These are phyloP conservation scores for Zymoseptoria passerinii DNA, from an alignment of 2,329 filamentous ascomycete species.

Conservation along the genomic window DNA sequence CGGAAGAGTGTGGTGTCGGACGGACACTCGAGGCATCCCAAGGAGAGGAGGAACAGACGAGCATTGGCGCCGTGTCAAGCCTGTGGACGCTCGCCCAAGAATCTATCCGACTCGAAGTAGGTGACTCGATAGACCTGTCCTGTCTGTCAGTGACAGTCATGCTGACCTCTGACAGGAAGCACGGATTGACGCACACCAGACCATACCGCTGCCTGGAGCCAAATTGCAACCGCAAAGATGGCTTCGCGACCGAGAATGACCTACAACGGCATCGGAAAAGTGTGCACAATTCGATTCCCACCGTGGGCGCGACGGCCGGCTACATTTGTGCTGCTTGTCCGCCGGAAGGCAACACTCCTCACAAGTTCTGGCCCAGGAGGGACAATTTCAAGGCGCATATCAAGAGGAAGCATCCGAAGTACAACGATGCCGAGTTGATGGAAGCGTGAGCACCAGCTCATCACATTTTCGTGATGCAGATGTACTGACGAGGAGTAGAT, in stretches of 20 bases:
- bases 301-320: slow-evolving; percentile 35
- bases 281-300: slow-evolving; percentile 48
- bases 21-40: background rate
- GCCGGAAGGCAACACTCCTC: slow-evolving; percentile 40
- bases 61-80: background rate
- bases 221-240: slow-evolving; percentile 49
- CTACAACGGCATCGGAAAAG: slow-evolving; percentile 69
- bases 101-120: slow-evolving; percentile 17
- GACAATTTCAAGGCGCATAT: slow-evolving; percentile 86
- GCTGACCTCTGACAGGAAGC: slow-evolving; percentile 53
- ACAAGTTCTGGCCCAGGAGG: slow-evolving; percentile 67
- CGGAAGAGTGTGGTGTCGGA: slow-evolving; percentile 1
- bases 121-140: background rate
- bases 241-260: slow-evolving; percentile 75
- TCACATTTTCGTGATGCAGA: background rate
- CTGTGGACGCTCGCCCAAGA: slow-evolving; percentile 12
- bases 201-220: slow-evolving; percentile 53
- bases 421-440: slow-evolving; percentile 11
- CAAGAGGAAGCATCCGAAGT: slow-evolving; percentile 51
- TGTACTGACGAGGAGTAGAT: slow-evolving; percentile 7
- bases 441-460: slow-evolving; percentile 8
- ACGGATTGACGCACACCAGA: slow-evolving; percentile 61
- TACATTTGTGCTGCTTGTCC: slow-evolving; percentile 53
- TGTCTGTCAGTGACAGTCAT: background rate
- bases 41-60: slow-evolving; percentile 1